A percentile compares a stretch with the other conserved stretches of the same genome.
phyloP scores from a whole-genome alignment of 768 basidiomycete genomes.

The Agrocybe pediades region DNA sequence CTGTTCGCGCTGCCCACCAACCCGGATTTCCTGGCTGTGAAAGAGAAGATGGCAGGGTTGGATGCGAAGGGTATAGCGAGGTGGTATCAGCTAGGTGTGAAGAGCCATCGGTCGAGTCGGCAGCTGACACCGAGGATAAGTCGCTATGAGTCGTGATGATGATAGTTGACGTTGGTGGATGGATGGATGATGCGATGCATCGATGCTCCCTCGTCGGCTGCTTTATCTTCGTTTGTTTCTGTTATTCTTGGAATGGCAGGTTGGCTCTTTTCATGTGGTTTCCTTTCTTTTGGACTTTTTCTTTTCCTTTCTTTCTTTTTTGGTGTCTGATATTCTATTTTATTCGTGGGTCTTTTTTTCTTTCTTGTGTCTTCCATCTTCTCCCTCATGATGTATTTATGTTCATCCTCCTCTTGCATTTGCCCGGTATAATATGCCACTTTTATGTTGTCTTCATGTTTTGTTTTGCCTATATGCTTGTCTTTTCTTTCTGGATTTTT shows the following conservation, averaged over 20 bases:
- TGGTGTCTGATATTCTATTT: background rate
- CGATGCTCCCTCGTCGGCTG: too few species aligned
- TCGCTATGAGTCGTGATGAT: constrained; percentile 32
- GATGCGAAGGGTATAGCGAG: constrained; percentile 29
- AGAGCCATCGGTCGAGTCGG: constrained; percentile 38
- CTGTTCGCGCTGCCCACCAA: constrained; percentile 38
- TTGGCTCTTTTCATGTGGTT: too few species aligned
- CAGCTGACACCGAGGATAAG: constrained; percentile 39
- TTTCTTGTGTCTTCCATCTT: constrained; percentile 1
- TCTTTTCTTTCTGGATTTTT: background rate
- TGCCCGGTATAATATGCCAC: constrained; percentile 1
- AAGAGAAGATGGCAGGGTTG: constrained; percentile 30
- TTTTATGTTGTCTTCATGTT: background rate
- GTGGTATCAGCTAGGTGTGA: constrained; percentile 42
- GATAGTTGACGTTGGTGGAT: too few species aligned
- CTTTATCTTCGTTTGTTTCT: too few species aligned
- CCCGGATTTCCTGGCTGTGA: constrained; percentile 33
- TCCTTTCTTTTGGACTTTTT: too few species aligned
- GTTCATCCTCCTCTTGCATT: background rate
- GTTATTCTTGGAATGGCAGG: too few species aligned
- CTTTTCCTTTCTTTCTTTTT: background rate
- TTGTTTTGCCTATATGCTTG: background rate
- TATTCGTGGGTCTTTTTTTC: background rate
- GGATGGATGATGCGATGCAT: too few species aligned
- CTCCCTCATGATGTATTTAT: too few species aligned